phyloP scores from a whole-genome alignment of 2,329 filamentous ascomycete species.

The Tolypocladium nubicola region DNA sequence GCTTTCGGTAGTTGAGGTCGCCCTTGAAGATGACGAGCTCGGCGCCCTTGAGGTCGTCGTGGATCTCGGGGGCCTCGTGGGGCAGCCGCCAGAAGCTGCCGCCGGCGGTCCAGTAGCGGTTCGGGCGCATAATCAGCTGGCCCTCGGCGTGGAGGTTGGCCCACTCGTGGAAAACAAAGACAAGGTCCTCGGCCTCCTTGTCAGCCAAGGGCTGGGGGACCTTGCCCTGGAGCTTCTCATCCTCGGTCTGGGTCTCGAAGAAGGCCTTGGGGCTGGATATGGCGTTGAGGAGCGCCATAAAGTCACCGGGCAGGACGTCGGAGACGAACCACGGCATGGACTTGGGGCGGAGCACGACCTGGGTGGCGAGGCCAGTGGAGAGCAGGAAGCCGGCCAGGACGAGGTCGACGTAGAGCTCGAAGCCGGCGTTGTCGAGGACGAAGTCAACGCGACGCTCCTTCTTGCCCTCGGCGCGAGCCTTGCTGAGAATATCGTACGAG shows the following conservation, averaged over 20 bases:
- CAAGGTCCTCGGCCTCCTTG: constrained; percentile 54
- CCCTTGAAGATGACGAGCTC: constrained; percentile 95
- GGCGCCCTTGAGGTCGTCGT: constrained; percentile 68
- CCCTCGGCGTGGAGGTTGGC: constrained; percentile 70
- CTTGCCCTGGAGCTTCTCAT: constrained; percentile 46
- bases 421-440: constrained; percentile 92
- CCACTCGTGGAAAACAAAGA: constrained; percentile 78
- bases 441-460: constrained; percentile 77
- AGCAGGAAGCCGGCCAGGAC: constrained; percentile 86
- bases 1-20: constrained; percentile 90
- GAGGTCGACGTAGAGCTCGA: constrained; percentile 93
- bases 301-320: constrained; percentile 82
- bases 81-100: constrained; percentile 88
- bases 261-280: constrained; percentile 70
- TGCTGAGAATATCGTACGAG: constrained; percentile 59
- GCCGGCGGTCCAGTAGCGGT: constrained; percentile 81
- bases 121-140: constrained; percentile 70
- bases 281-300: constrained; percentile 68
- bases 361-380: constrained; percentile 72
- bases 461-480: constrained; percentile 52
- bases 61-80: constrained; percentile 51
- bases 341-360: constrained; percentile 84
- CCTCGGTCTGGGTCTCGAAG: constrained; percentile 65
- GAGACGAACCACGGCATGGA: constrained; percentile 97
- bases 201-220: constrained; percentile 53